A percentile compares a stretch with the other conserved stretches of the same genome.
Evolutionary conservation across 768 basidiomycete species (phyloP).

Genomic region (Daedaleopsis sinensis): DNA sequence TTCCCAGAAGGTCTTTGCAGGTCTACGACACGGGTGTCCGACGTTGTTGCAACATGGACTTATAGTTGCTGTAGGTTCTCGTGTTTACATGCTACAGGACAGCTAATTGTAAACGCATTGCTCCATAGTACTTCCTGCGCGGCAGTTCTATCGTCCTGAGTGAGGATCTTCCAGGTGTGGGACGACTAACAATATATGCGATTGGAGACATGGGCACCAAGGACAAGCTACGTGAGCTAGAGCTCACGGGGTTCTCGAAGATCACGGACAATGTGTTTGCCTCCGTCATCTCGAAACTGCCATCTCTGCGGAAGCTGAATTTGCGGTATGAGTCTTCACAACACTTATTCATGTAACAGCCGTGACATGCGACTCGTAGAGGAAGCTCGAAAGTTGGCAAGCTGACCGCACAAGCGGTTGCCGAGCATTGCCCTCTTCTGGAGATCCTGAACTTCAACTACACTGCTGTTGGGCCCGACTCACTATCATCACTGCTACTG

Average conservation of each 20-base stretch:
- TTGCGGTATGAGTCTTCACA: conserved; percentile 47
- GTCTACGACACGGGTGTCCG: conserved; percentile 53
- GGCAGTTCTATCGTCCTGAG: conserved; percentile 52
- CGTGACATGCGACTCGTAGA: conserved; percentile 36
- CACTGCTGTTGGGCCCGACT: conserved; percentile 54
- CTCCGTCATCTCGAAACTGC: conserved; percentile 46
- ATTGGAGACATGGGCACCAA: conserved; percentile 33
- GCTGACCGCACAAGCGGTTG: conserved; percentile 48
- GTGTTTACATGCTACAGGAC: neutral
- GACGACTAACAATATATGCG: conserved; percentile 49
- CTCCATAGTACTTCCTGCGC: conserved; percentile 56
- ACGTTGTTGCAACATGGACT: conserved; percentile 54
- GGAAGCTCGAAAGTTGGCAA: conserved; percentile 61
- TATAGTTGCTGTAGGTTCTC: conserved; percentile 53
- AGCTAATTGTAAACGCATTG: neutral
- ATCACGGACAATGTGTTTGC: conserved; percentile 56
- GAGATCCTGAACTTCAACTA: conserved; percentile 59
- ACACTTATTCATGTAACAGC: neutral
- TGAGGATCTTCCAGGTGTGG: conserved; percentile 54
- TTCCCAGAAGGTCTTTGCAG: conserved; percentile 52
- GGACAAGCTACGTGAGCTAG: conserved; percentile 46
- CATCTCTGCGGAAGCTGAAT: conserved; percentile 48
- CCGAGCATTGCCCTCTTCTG: conserved; percentile 46
- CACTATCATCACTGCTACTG: conserved; percentile 48
- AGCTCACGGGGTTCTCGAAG: conserved; percentile 54